Base-by-base conservation (phyloP, 176 grass and related monocot genomes). In the Tuctoria greenei region DNA sequence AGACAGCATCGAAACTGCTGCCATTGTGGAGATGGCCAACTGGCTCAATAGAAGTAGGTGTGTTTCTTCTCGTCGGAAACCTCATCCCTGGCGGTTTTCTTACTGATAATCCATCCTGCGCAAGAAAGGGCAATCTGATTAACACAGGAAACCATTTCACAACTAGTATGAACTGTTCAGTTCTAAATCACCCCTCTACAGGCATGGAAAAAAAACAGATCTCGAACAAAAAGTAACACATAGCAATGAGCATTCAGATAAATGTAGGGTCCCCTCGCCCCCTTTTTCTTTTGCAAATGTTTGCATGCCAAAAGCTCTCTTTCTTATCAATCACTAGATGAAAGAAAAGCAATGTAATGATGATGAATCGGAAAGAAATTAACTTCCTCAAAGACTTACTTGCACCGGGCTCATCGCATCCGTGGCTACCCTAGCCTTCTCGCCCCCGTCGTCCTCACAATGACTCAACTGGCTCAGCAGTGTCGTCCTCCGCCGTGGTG, bases 391-490 rank as follows among this genome's bases (percentile, higher is more conserved):
- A 47, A 45, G 10, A 75, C 86, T 88, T 85, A 95, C 86, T 83
- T 92, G 89, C 31, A 88, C 69, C 46, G 78, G 86, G 81, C 77
- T 88, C 64, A 85, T 88, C 15, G 79, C 74, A 77, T 90, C 89
- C 0, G 55, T 23, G 2, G n/a, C 31, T 24, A 23, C 62, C 73
- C 72, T 93, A 23, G 82, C 73, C 73, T 86, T 90, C 74, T 80
- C 76, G 25, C 61, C 70, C 40, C 84, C 66, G 57, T 99, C 92
- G 34, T 81, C 82, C 34, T 88, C 87, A 49, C 79, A 91, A 18
- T 76, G 82, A 70, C 81, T 94, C 69, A 99, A 61, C 77, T 99
- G 92, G 67, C 61, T 90, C 82, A 88, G 87, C 38, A 99, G 74
- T 11, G 89, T 90, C 70, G 43, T 86, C 18, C 85, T 83, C 45